Evolutionary conservation across 352 stramenopile genomes (phyloP), one percentile per base, ranked within the genome.

Genomic region (Globisporangium echinulatum): DNA sequence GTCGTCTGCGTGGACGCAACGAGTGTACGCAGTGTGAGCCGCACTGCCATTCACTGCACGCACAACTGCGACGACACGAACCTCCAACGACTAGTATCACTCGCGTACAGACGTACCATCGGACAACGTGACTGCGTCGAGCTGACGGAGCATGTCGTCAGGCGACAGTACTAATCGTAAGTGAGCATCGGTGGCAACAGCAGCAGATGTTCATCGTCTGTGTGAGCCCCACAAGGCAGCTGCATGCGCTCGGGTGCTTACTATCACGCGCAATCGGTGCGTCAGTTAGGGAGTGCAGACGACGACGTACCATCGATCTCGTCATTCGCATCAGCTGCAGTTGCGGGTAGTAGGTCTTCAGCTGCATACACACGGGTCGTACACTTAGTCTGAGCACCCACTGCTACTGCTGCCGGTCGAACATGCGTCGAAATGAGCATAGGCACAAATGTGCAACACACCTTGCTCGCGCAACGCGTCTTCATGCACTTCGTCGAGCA

Each of bases 61-160:
- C 25, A 3, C 25, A 33, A 33, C 25, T 33, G 25, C 25, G 25
- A 33, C 25, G 25, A 33, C 25, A 33, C 25, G 25, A 33, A 33
- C 25, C 25, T 33, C 2, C 25, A 33, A 33, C 25, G 25, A 33
- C 25, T 33, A 33, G 25, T 33, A 33, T 3, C 25, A 48, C 43
- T 48, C 2, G 43, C 43, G 43, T 17, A 1, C 25, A 33, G 25
- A 33, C 36, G 7, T 49, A 66, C 53, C 17, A 15, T n/a, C 48
- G 5, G 11, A 37, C 8, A 59, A n/a, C 1, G 56, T 55, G 17
- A 73, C 58, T 2, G 61, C 63, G 40, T 80, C 67, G 7, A 80
- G 36, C 43, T 80, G 71, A 9, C 69, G 68, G 1, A 82, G 54
- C 42, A 80, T 65, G 19, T 71, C 62, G 8, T 80, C 71, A 38